Conservation (phyloP, 1,284 basidiomycete genomes). For the Athelia sp. region DNA sequence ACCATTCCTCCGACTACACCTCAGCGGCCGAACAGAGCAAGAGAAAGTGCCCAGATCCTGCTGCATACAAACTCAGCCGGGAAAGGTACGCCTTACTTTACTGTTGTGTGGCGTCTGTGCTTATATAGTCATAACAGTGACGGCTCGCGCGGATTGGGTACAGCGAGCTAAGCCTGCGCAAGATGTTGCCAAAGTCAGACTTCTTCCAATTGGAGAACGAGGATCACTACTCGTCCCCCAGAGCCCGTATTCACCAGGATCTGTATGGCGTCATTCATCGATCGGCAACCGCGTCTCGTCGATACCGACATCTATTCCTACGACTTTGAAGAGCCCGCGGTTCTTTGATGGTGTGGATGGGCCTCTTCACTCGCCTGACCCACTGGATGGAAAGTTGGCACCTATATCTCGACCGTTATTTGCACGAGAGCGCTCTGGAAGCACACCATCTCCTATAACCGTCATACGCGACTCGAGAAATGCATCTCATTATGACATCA, state of each 20-base stretch:
- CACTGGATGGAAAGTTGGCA: conserved; percentile 24
- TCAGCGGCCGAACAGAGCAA: too few species aligned
- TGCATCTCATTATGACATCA: conserved; percentile 36
- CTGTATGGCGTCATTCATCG: neutral
- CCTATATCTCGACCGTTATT: conserved; percentile 26
- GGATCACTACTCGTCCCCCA: conserved; percentile 22
- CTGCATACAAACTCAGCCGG: too few species aligned
- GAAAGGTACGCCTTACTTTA: neutral
- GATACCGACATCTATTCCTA: neutral
- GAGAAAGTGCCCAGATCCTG: too few species aligned
- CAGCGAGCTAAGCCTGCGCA: neutral
- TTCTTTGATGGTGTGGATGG: neutral
- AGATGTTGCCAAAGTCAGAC: conserved; percentile 10
- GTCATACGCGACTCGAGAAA: conserved; percentile 43
- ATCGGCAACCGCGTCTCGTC: neutral
- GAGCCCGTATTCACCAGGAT: conserved; percentile 10
- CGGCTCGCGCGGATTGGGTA: neutral
- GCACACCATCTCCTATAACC: conserved; percentile 40
- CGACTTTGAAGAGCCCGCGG: neutral
- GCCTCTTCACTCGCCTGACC: conserved; percentile 19
- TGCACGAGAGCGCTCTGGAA: conserved; percentile 35
- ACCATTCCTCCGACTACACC: too few species aligned
- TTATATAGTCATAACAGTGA: neutral
- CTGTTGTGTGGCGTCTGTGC: neutral
- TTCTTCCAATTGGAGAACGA: conserved; percentile 38